Evolutionary conservation across 306 rosid species (phyloP).

Genomic region (Canavalia ensiformis): DNA sequence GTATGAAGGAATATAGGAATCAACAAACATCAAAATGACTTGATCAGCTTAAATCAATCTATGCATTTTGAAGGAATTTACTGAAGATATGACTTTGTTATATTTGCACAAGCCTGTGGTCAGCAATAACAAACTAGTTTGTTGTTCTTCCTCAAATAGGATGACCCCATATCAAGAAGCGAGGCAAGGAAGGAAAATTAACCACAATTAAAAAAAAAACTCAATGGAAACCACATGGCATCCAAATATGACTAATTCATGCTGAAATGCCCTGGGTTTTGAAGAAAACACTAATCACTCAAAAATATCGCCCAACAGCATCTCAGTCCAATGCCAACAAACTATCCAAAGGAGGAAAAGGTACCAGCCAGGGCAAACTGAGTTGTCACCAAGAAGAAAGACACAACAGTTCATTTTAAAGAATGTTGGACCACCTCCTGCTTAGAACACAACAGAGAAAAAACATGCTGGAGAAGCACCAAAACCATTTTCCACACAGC

Average conservation of each 20-base stretch:
- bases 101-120: neutral
- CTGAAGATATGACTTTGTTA: constrained; percentile 22
- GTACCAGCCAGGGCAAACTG: neutral
- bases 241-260: neutral
- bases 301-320: neutral
- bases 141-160: neutral
- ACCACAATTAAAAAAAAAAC: neutral
- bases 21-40: constrained; percentile 21
- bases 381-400: neutral
- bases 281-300: neutral
- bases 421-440: neutral
- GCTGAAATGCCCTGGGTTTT: neutral
- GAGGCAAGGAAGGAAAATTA: neutral
- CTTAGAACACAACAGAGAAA: neutral
- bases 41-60: constrained; percentile 12
- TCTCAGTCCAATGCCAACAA: neutral
- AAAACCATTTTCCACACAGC: neutral
- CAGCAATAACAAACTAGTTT: constrained; percentile 14
- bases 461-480: neutral
- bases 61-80: constrained; percentile 19
- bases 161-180: neutral
- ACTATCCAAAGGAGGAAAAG: neutral
- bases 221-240: neutral
- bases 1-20: neutral
- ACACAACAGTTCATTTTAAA: neutral